Evolutionary conservation across 2,329 filamentous ascomycete species (phyloP), one percentile per base, ranked within the genome.

Genomic region (Amphichorda felina): DNA sequence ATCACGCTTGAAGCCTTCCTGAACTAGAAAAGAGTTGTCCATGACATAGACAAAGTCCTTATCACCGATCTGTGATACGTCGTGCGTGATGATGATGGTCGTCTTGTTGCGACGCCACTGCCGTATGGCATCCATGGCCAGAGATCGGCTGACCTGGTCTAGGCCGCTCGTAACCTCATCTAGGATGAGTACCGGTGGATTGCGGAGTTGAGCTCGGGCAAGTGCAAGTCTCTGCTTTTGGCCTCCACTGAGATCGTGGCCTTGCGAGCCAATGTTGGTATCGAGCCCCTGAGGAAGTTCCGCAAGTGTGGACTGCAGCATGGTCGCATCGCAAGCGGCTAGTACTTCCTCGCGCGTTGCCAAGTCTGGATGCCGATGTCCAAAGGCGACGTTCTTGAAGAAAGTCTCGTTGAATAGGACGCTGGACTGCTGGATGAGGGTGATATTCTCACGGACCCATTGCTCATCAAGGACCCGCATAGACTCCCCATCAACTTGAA

Each of bases 41-140:
- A 96, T 61, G 9, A 94, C 70, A 44, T 88, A 94, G 0, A 93
- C 70, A 41, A 80, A 88, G 42, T 96, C 87, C 0, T 76, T 54
- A 0, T 74, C 60, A 4, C 60, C 54, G 8, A 96, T 89, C 44
- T 89, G 82, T 0, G 75, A 70, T 22, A 91, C 71, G 43, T 96
- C 86, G 49, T 96, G 89, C 0, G 91, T 95, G 46, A 96, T 89
- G 44, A 96, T 75, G 35, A 96, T 83, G 0, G 89, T 96, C 0
- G 88, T 95, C 52, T 84, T 91, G 0, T 72, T 79, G 25, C 60
- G 63, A 16, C 91, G 70, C 89, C 87, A 95, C 15, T 69, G 50
- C 7, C 85, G 70, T 35, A 95, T 79, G 0, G 78, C 74, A 29
- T 82, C 72, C 66, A 94, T 79, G 26, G 94, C 70, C 10, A 77